These are phyloP conservation scores for Russula virescens DNA, from an alignment of 768 basidiomycete species.

Conservation along the genomic window DNA sequence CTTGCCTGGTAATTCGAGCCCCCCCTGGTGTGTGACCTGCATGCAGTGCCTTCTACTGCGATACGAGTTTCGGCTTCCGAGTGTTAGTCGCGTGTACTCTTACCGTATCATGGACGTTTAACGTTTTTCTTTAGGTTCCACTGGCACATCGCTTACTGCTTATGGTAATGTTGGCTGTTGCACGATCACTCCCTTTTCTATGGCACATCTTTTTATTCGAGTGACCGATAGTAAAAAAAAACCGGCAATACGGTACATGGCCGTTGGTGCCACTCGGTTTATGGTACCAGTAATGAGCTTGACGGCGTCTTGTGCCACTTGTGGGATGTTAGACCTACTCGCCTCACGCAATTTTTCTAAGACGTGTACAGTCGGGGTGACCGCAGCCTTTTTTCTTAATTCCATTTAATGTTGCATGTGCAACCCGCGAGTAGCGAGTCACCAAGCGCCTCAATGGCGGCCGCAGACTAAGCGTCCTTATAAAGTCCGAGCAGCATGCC, in stretches of 20 bases:
- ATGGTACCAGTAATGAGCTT: too few relatives aligned
- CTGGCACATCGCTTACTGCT: too few relatives aligned
- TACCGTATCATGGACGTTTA: too few relatives aligned
- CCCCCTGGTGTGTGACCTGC: too few relatives aligned
- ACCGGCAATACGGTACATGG: background rate
- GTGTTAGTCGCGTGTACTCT: too few relatives aligned
- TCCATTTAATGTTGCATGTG: too few relatives aligned
- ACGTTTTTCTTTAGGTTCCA: too few relatives aligned
- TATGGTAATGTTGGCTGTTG: too few relatives aligned
- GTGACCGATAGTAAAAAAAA: background rate
- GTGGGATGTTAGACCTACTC: background rate
- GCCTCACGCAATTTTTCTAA: background rate
- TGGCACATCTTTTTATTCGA: background rate
- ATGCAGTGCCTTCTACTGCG: too few relatives aligned
- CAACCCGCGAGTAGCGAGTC: too few relatives aligned
- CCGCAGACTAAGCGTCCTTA: background rate
- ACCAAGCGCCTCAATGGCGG: background rate
- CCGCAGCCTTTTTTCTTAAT: background rate
- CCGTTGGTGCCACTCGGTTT: background rate
- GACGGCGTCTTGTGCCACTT: slow-evolving; percentile 7
- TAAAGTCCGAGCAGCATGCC: background rate
- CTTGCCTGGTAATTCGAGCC: too few relatives aligned
- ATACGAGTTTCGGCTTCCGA: background rate
- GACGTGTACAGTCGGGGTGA: background rate
- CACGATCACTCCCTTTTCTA: too few relatives aligned